Base-by-base conservation (phyloP, 2,329 filamentous ascomycete species). In the Pseudomassariella vexata region DNA sequence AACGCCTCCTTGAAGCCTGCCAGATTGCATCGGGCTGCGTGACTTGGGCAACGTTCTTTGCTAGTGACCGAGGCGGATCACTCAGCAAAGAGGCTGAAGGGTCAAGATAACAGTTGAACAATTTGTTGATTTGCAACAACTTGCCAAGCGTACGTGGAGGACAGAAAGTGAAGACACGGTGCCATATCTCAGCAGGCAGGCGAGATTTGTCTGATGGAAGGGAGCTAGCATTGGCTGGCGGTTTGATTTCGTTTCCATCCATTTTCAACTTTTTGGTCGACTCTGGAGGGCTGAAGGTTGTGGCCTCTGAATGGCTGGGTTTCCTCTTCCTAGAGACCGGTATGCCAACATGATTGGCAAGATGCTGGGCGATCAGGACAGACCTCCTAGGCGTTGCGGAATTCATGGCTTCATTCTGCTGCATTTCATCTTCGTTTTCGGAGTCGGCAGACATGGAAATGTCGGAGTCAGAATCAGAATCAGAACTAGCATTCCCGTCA, bases 1-100 rank as follows among this genome's bases (percentile, higher is more conserved):
- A 79, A 14, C 63, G 59, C 46, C 77, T 77, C 49, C 84, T 75
- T 46, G 84, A 82, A 43, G 68, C 63, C 51, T 73, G 72, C 85
- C 85, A 90, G 47, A 90, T 77, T 28, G 62, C 59, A 50, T 86
- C 75, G 47, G 82, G 75, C 49, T 73, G 71, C 47, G 66, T 49
- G 25, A 38, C 27, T n/a, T n/a, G n/a, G 19, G 47, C 33, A 32
- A 60, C 43, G 33, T 54, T 56, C 48, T 53, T 47, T 53, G 52
- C 57, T 49, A 55, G 45, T 45, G 62, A 49, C 19, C 39, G 18
- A 30, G 42, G 46, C 35, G 29, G 41, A 40, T 42, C 39, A 41
- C 30, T 41, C 32, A 34, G 46, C 44, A 50, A 45, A 24, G 41
- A 34, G 30, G 66, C 64, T 30, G 55, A 57, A 30, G 70, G 63